These are phyloP conservation scores for Quercus ilex DNA, from an alignment of 306 rosid species.

Conservation along the genomic window DNA sequence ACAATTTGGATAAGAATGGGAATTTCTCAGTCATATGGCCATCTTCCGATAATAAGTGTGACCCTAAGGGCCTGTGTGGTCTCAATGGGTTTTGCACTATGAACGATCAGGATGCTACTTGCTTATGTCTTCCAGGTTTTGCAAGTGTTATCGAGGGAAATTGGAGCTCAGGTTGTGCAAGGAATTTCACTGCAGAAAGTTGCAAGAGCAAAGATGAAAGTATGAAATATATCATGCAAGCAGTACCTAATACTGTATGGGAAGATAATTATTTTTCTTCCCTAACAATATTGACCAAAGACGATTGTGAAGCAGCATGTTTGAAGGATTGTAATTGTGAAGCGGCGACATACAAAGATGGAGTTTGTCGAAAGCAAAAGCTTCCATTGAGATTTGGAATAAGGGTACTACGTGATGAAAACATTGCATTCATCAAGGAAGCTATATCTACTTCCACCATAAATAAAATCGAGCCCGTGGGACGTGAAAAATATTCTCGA, in stretches of 20 bases:
- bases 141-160: neutral
- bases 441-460: neutral
- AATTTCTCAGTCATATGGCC: neutral
- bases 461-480: neutral
- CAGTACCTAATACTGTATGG: neutral
- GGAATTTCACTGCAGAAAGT: neutral
- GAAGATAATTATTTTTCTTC: neutral
- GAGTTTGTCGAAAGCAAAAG: neutral
- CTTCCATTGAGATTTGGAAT: neutral
- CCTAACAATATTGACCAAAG: neutral
- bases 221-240: neutral
- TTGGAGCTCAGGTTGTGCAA: neutral
- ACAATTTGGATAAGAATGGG: neutral
- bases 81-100: neutral
- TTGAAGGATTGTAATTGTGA: neutral
- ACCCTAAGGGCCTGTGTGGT: neutral
- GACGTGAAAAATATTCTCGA: no score
- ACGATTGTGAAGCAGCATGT: neutral
- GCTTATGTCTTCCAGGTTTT: neutral
- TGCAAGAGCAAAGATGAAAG: neutral
- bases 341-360: neutral
- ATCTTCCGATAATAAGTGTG: neutral
- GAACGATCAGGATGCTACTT: neutral
- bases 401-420: neutral
- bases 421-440: neutral